These are phyloP conservation scores for Moesziomyces aphidis DNA, from an alignment of 1,284 basidiomycete species.

Conservation along the genomic window DNA sequence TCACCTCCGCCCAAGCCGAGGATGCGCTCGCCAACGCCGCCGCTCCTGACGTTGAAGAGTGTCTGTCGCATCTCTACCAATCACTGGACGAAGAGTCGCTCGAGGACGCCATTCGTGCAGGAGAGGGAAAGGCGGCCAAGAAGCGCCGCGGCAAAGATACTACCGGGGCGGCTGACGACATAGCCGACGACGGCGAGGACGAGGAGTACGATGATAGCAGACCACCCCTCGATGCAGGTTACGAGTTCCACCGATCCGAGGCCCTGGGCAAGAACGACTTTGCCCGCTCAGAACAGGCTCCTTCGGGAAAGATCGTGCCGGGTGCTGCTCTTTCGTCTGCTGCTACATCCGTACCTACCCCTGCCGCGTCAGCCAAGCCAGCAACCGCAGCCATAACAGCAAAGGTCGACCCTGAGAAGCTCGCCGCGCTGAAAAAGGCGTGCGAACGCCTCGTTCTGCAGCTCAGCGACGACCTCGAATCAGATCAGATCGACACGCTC, in stretches of 20 bases:
- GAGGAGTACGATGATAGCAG: conserved; percentile 55
- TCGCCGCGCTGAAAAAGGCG: conserved; percentile 19
- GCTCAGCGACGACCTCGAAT: conserved; percentile 36
- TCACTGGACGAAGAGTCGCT: conserved; percentile 72
- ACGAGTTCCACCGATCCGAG: conserved; percentile 47
- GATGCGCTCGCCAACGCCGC: conserved; percentile 76
- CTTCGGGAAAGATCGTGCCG: conserved; percentile 10
- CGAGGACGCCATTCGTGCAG: conserved; percentile 72
- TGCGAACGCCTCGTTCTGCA: conserved; percentile 26
- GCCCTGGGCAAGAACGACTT: conserved; percentile 37
- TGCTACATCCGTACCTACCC: background rate
- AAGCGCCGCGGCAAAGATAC: conserved; percentile 42
- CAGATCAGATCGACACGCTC: conserved; percentile 52
- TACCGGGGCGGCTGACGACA: conserved; percentile 24
- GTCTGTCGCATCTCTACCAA: conserved; percentile 72
- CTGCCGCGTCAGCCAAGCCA: conserved; percentile 4
- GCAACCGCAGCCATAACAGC: background rate
- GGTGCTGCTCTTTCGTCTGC: conserved; percentile 18
- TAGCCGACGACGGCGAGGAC: conserved; percentile 25
- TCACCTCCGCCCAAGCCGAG: conserved; percentile 77
- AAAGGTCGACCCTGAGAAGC: conserved; percentile 20
- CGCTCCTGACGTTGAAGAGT: conserved; percentile 84
- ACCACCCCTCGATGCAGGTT: conserved; percentile 50
- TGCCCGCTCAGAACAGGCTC: conserved; percentile 16
- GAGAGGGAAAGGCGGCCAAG: conserved; percentile 66